Evolutionary conservation across 495 filamentous ascomycete species (phyloP), one percentile per base, ranked within the genome.

Genomic region (Penicillium coprophilum): DNA sequence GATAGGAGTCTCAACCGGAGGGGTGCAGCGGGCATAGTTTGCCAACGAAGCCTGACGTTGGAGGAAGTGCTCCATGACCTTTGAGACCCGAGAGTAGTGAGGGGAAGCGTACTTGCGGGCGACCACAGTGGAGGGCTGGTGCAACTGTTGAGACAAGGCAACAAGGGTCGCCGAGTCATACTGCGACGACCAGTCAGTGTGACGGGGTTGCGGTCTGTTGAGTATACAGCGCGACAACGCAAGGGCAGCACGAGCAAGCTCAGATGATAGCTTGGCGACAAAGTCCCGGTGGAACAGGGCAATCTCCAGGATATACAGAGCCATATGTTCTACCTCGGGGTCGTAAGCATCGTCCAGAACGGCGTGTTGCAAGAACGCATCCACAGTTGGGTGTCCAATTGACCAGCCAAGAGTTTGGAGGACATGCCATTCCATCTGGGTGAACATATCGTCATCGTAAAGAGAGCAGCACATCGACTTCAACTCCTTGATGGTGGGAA

Each of bases 361-460:
- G 23, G 80, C 77, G 56, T 96, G 69, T 60, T 96, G 87, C 39
- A 96, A 80, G 74, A 97, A 99, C 66, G 83, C 87, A 69, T 97
- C 92, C 51, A 96, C 89, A 30, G 94, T 97, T 1, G 94, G 92
- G 77, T 96, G 92, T 39, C 94, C 94, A 61, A 99, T 87, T 61
- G 87, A 84, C 95, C 95, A 99, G 57, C 90, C 88, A 56, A 99
- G 81, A n/a, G 94, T 97, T 74, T 96, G 92, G 62, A 99, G 80
- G 10, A 99, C 94, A 71, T 99, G 94, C 93, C 96, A 97, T 72
- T 99, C 94, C 95, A 99, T 97, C 74, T 99, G 94, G 15, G 90
- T 92, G 75, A 99, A 99, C 94, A 99, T 97, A 68, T 96, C 94
- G 13, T 96, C 92, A 69, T 99, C 94, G 71, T 99, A 99, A 23